Base-by-base conservation (phyloP, 345 rosid genomes). In the Angophora floribunda region DNA sequence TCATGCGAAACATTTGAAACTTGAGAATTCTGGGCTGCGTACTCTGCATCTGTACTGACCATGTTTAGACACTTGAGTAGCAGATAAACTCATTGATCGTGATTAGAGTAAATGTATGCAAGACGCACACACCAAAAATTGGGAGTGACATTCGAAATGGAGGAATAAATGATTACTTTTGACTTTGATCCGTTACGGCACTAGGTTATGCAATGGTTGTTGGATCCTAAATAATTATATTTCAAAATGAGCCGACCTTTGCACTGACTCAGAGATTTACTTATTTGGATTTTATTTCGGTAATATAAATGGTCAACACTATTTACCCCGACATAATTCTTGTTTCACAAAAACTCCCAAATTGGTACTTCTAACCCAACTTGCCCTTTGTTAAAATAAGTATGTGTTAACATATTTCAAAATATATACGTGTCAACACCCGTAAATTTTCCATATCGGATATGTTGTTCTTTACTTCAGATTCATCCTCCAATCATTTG, bases 341-440 rank as follows among this genome's bases (percentile, higher is more conserved):
- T 36, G 41, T 36, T 36, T 36, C 41, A 36, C 41, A 36, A 36
- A 36, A 36, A 36, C 22, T 55, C 61, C 21, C 61, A 55, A 4
- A 55, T 1, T 22, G 61, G 22, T 55, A 8, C 12, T 55, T 55
- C 12, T 55, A 55, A 55, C 28, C 11, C 22, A 22, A 22, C 28
- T 55, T 22, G 28, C 1, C 28, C 12, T 22, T 55, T 21, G 59
- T 55, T 19, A 55, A 55, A 21, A 55, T 55, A 26, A 4, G 22
- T 55, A 1, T 5, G 22, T 55, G 26, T 21, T 7, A 12, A 55
- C 2, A 55, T 5, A 4, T 21, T 2, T 55, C 11, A 22, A 55
- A 0, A 55, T 55, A 8, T 12, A 55, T 11, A 21, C 61, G 22
- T 55, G 22, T 55, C 0, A 0, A 22, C 2, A 2, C 12, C 0